These are phyloP conservation scores for Gossypioides kirkii DNA, from an alignment of 345 rosid species.

Conservation along the genomic window DNA sequence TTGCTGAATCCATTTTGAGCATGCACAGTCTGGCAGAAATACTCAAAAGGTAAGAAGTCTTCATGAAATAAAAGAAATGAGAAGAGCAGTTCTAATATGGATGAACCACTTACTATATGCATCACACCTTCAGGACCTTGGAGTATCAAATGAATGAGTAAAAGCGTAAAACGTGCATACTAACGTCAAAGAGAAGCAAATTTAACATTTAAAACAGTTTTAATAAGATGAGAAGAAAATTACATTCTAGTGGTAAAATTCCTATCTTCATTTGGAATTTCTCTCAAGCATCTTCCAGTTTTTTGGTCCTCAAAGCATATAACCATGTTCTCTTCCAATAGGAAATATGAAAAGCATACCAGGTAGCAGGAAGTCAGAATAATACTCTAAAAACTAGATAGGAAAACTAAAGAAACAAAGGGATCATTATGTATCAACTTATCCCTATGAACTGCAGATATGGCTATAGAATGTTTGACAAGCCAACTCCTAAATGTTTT, in stretches of 20 bases:
- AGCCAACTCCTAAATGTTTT: not conserved
- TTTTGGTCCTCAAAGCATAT: slow-evolving; percentile 78
- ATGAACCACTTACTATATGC: not conserved
- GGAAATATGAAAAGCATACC: slow-evolving; percentile 7
- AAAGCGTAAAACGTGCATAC: not conserved
- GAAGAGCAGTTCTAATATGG: not conserved
- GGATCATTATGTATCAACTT: not conserved
- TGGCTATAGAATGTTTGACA: not conserved
- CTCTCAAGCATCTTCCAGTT: slow-evolving; percentile 73
- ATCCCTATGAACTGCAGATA: not conserved
- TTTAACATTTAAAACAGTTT: slow-evolving; percentile 10
- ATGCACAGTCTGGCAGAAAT: not conserved
- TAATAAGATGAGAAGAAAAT: slow-evolving; percentile 6
- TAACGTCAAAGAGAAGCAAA: slow-evolving; percentile 16
- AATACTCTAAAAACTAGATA: slow-evolving; percentile 9
- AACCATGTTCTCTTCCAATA: slow-evolving; percentile 77
- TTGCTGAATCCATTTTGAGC: not conserved
- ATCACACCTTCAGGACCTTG: not conserved
- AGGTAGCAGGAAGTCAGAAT: slow-evolving; percentile 7
- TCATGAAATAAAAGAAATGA: not conserved
- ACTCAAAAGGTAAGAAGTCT: not conserved
- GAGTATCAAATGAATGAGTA: not conserved
- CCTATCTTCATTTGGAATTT: slow-evolving; percentile 48
- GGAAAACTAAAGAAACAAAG: not conserved
- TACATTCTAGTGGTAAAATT: slow-evolving; percentile 67